Base-by-base conservation (phyloP, 2,329 filamentous ascomycete genomes). In the Davidsoniella virescens region DNA sequence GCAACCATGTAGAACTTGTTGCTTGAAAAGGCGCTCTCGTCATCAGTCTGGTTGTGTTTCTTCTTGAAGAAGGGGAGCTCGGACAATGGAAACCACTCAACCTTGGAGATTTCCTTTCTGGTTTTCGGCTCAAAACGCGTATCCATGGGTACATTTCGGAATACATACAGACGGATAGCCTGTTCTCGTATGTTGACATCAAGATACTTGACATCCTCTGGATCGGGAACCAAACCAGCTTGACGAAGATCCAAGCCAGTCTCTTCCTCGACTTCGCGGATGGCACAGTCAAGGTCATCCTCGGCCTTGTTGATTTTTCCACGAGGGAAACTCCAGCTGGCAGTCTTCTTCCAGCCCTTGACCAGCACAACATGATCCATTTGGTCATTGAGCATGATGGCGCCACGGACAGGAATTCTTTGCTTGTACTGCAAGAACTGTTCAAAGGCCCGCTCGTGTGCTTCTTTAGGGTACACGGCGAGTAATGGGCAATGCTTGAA, bases 301-400 rank as follows among this genome's bases (percentile, higher is more conserved):
- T 98, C 92, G 59, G 94, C 86, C 66, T 94, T 94, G 70, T 95
- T 95, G 67, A 98, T 96, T 68, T 98, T 98, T 38, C 92, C 93
- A 47, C 90, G 72, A 0, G 92, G 92, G 53, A 98, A 98, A 62
- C 87, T 94, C 92, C 92, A 98, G 61, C 83, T 90, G 10, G 90
- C 84, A 33, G 83, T 81, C 63, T 94, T 96, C 70, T 96, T 98
- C 87, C 88, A 98, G 14, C 92, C 93, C 62, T 94, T 93, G 53
- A 98, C 93, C 41, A 98, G 71, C 12, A 98, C 78, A 0, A 87
- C 85, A 48, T 87, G 81, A 60, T 96, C 90, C 88, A 98, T 94
- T n/a, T 76, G 77, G 54, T 87, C 73, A 62, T 95, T 95, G 47
- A 98, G 74, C 70, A 98, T 71, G 54, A 98, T 94, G 49, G 87